phyloP scores from a whole-genome alignment of 2,329 filamentous ascomycete genomes.

The Nakataea oryzae region DNA sequence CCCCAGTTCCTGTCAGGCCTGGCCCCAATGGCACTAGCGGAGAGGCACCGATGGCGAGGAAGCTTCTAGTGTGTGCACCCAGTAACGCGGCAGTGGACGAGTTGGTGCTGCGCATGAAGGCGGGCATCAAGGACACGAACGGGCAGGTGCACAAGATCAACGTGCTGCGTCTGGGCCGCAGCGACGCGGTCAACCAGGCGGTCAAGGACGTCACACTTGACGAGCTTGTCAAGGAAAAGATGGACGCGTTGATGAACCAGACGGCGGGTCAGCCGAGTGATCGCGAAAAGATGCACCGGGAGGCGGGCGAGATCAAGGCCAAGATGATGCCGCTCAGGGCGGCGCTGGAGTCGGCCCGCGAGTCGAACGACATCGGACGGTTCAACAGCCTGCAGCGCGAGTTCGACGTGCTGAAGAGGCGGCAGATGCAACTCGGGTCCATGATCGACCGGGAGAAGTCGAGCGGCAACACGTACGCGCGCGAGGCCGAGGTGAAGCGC shows the following conservation, averaged over 20 bases:
- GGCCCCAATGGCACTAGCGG: slow-evolving; percentile 15
- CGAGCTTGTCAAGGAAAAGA: slow-evolving; percentile 61
- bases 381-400: slow-evolving; percentile 57
- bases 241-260: not conserved
- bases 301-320: slow-evolving; percentile 63
- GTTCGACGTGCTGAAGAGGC: slow-evolving; percentile 56
- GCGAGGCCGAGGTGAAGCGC: slow-evolving; percentile 77
- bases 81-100: slow-evolving; percentile 98
- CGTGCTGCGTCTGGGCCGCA: slow-evolving; percentile 80
- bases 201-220: slow-evolving; percentile 91
- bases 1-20: slow-evolving; percentile 19
- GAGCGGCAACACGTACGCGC: slow-evolving; percentile 67
- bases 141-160: slow-evolving; percentile 69
- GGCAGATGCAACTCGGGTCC: slow-evolving; percentile 70
- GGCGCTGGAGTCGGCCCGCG: slow-evolving; percentile 56
- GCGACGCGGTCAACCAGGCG: slow-evolving; percentile 81
- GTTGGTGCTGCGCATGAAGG: slow-evolving; percentile 82
- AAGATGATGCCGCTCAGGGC: slow-evolving; percentile 62
- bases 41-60: slow-evolving; percentile 48
- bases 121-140: slow-evolving; percentile 67
- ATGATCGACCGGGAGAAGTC: slow-evolving; percentile 84
- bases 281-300: slow-evolving; percentile 49
- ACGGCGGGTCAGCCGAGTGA: slow-evolving; percentile 41
- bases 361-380: slow-evolving; percentile 25
- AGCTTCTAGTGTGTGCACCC: slow-evolving; percentile 91